Evolutionary conservation across 192 early-diverging fungal species (phyloP).

Genomic region (Pilobolus umbonatus): DNA sequence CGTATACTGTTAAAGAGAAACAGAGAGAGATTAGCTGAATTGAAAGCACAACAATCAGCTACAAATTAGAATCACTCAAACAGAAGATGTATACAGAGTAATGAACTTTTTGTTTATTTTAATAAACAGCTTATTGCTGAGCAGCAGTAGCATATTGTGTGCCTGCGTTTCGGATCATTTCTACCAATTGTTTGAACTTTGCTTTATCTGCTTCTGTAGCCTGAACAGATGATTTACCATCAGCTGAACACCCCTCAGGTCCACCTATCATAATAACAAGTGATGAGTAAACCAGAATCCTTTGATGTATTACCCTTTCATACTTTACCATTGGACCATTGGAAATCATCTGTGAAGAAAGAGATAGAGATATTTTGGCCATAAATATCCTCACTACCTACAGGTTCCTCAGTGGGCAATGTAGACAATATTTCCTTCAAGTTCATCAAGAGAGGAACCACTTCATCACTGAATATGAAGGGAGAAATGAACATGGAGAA

Average conservation of each 20-base stretch:
- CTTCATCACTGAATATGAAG: slow-evolving; percentile 9
- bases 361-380: slow-evolving; percentile 27
- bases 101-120: neutral
- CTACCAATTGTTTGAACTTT: slow-evolving; percentile 24
- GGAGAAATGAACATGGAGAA: neutral
- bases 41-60: slow-evolving; percentile 23
- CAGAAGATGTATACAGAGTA: neutral
- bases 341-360: slow-evolving; percentile 29
- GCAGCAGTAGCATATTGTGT: slow-evolving; percentile 17
- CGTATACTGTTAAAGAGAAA: slow-evolving; percentile 46
- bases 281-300: neutral
- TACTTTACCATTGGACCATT: slow-evolving; percentile 36
- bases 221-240: slow-evolving; percentile 15
- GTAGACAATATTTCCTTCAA: slow-evolving; percentile 6
- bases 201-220: slow-evolving; percentile 31
- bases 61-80: neutral
- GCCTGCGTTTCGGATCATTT: slow-evolving; percentile 11
- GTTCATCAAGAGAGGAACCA: slow-evolving; percentile 5
- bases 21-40: slow-evolving; percentile 25
- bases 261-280: slow-evolving; percentile 18
- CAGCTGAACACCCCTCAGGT: slow-evolving; percentile 26
- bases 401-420: slow-evolving; percentile 28
- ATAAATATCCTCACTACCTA: slow-evolving; percentile 37
- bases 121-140: slow-evolving; percentile 2
- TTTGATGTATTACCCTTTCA: neutral